These are phyloP conservation scores for Nakazawaea anatomiae DNA, from an alignment of 805 yeast species.

Conservation along the genomic window DNA sequence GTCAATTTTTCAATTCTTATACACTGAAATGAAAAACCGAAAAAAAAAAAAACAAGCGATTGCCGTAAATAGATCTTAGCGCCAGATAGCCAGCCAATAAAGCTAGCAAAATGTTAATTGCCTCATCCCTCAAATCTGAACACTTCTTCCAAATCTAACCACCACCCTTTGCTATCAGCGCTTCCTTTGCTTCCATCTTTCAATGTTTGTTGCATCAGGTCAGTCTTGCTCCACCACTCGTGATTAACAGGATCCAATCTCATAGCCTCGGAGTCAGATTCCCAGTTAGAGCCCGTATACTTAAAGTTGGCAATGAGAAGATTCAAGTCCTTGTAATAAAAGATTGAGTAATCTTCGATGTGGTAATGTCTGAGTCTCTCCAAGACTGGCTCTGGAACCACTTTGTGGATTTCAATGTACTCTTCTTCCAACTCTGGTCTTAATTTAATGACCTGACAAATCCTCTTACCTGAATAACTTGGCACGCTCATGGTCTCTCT, in stretches of 20 bases:
- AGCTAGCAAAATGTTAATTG: background rate
- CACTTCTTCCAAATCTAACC: slow-evolving; percentile 31
- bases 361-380: slow-evolving; percentile 27
- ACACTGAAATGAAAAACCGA: background rate
- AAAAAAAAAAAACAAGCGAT: background rate
- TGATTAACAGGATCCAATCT: slow-evolving; percentile 29
- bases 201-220: slow-evolving; percentile 31
- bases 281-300: slow-evolving; percentile 33
- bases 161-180: slow-evolving; percentile 33
- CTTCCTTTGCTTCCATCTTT: slow-evolving; percentile 31
- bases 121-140: slow-evolving; percentile 25
- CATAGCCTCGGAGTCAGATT: slow-evolving; percentile 25
- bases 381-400: slow-evolving; percentile 26
- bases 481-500: slow-evolving; percentile 2
- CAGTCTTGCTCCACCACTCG: slow-evolving; percentile 36
- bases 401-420: slow-evolving; percentile 27
- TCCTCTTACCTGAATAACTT: slow-evolving; percentile 29
- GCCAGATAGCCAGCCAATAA: background rate
- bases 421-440: slow-evolving; percentile 32
- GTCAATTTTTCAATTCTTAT: background rate
- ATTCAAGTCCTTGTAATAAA: slow-evolving; percentile 23
- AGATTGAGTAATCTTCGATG: slow-evolving; percentile 36
- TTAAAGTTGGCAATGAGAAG: slow-evolving; percentile 31
- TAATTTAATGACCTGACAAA: slow-evolving; percentile 32
- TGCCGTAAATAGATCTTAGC: background rate